Percentiles rank a stretch among this genome's conserved stretches.
Conservation (phyloP, 495 filamentous ascomycete species). For the Daldinia childiae region DNA sequence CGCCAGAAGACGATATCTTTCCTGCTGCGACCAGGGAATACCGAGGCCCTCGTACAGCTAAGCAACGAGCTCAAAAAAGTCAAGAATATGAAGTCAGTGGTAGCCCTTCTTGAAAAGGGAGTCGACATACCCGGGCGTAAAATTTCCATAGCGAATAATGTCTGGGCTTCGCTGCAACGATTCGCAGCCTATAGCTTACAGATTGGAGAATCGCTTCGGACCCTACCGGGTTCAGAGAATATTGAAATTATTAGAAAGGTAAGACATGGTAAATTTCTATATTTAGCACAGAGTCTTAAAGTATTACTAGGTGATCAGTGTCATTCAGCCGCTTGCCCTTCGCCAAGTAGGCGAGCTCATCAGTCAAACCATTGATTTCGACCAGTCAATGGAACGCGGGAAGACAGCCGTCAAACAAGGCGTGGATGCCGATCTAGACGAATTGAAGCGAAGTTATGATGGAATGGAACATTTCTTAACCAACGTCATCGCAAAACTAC, state of each 20-base stretch:
- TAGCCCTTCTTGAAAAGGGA: conserved; percentile 79
- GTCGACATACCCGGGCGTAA: conserved; percentile 70
- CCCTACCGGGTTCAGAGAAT: conserved; percentile 65
- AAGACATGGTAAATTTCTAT: background rate
- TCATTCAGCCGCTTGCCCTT: conserved; percentile 63
- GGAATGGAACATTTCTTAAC: conserved; percentile 79
- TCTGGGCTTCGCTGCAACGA: conserved; percentile 73
- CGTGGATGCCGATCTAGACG: conserved; percentile 79
- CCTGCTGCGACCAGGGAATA: conserved; percentile 77
- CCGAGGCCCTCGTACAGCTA: conserved; percentile 62
- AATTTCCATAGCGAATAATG: conserved; percentile 66
- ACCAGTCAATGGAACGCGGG: conserved; percentile 76
- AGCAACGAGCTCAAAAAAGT: conserved; percentile 73
- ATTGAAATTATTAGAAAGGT: conserved; percentile 70
- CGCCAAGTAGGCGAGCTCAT: conserved; percentile 74
- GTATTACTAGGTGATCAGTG: conserved; percentile 47
- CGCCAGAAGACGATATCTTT: conserved; percentile 74
- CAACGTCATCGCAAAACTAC: conserved; percentile 68
- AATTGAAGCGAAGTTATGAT: conserved; percentile 78
- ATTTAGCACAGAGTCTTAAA: conserved; percentile 4
- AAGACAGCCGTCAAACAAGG: conserved; percentile 78
- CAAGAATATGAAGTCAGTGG: conserved; percentile 77
- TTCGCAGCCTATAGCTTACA: conserved; percentile 67
- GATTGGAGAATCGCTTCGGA: conserved; percentile 70
- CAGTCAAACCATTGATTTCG: conserved; percentile 81